phyloP scores from a whole-genome alignment of 2,329 filamentous ascomycete genomes.

The Diaporthe australafricana region DNA sequence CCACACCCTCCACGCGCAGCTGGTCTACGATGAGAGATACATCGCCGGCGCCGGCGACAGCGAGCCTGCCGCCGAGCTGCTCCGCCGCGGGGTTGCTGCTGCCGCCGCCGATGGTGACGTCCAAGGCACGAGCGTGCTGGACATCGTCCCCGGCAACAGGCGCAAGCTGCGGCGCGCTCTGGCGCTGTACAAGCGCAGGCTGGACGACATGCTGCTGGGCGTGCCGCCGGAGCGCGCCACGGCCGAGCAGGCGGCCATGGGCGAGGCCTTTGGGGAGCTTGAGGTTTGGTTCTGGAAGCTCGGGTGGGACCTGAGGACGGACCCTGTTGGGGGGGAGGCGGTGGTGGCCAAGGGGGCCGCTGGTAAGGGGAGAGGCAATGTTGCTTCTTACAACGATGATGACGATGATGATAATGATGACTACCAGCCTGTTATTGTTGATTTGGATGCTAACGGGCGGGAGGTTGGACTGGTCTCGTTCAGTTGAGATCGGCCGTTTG shows the following conservation, averaged over 20 bases:
- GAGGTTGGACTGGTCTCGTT: constrained; percentile 65
- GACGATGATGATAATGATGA: constrained; percentile 59
- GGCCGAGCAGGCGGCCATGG: constrained; percentile 56
- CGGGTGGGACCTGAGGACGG: constrained; percentile 67
- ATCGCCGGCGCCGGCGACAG: constrained; percentile 50
- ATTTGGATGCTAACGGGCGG: constrained; percentile 63
- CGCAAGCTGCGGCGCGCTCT: constrained; percentile 58
- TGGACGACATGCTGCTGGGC: constrained; percentile 59
- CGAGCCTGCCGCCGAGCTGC: neutral
- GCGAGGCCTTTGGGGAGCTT: constrained; percentile 61
- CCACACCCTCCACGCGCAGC: constrained; percentile 63
- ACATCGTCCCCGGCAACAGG: constrained; percentile 47
- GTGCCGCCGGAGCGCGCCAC: constrained; percentile 45
- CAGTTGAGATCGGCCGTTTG: constrained; percentile 39
- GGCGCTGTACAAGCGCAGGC: constrained; percentile 64
- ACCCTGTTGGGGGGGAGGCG: constrained; percentile 64
- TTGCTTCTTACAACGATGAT: constrained; percentile 63
- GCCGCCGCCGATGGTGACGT: constrained; percentile 21
- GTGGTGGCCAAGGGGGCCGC: constrained; percentile 53
- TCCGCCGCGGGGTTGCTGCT: neutral
- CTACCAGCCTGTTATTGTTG: constrained; percentile 64
- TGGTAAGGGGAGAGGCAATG: neutral
- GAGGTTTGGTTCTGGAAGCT: constrained; percentile 59
- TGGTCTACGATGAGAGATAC: constrained; percentile 63
- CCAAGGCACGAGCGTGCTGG: constrained; percentile 44